These are phyloP conservation scores for Suillus tomentosus DNA, from an alignment of 768 basidiomycete genomes.

Conservation along the genomic window DNA sequence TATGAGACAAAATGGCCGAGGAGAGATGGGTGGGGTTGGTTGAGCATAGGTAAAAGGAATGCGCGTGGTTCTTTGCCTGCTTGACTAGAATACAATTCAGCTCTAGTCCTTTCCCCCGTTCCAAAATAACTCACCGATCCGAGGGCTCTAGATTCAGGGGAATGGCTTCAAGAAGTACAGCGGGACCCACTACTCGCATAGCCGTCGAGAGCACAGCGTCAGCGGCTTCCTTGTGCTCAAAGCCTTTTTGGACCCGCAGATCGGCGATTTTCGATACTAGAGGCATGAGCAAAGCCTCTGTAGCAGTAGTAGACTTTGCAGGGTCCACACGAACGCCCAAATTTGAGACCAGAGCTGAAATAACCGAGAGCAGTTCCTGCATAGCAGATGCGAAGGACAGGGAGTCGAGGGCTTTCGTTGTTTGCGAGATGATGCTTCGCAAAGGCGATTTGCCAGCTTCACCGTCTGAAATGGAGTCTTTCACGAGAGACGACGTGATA, in stretches of 20 bases:
- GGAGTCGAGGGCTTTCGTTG: conserved; percentile 69
- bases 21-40: conserved; percentile 78
- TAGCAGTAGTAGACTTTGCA: conserved; percentile 51
- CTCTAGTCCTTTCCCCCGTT: conserved; percentile 9
- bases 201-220: conserved; percentile 79
- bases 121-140: conserved; percentile 61
- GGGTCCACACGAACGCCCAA: conserved; percentile 53
- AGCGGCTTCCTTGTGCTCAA: conserved; percentile 88
- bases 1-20: conserved; percentile 84
- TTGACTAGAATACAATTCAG: conserved; percentile 43
- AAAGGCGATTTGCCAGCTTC: conserved; percentile 55
- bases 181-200: conserved; percentile 85
- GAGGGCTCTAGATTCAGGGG: conserved; percentile 87
- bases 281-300: conserved; percentile 69
- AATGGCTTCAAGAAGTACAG: conserved; percentile 67
- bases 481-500: conserved; percentile 65
- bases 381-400: conserved; percentile 73
- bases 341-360: conserved; percentile 66
- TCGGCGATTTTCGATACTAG: conserved; percentile 73
- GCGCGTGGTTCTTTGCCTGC: conserved; percentile 84
- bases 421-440: conserved; percentile 61
- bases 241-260: conserved; percentile 74
- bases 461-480: conserved; percentile 48
- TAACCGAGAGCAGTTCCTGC: conserved; percentile 75
- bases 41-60: conserved; percentile 85